A percentile compares a stretch with the other conserved stretches of the same genome.
Evolutionary conservation across 371 early-diverging fungal genomes (phyloP).

Genomic region (Mortierella sp.): DNA sequence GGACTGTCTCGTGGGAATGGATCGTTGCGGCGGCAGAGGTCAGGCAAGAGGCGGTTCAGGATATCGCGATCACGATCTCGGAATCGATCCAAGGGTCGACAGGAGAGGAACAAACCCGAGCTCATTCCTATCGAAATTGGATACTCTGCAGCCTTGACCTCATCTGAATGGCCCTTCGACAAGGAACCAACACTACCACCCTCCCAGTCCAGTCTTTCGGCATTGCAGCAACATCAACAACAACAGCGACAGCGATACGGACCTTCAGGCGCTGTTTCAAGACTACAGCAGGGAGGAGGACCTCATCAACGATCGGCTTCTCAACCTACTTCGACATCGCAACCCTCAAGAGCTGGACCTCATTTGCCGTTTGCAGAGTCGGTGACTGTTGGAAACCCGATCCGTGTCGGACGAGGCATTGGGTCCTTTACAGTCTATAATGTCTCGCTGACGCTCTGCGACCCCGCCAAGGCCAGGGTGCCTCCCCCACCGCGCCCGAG

Average conservation of each 20-base stretch:
- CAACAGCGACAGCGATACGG: neutral
- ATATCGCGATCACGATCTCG: constrained; percentile 41
- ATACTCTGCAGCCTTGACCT: constrained; percentile 18
- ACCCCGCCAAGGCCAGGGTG: constrained; percentile 11
- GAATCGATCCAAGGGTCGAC: constrained; percentile 32
- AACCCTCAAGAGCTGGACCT: constrained; percentile 21
- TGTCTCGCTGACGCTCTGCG: constrained; percentile 36
- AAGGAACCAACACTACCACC: constrained; percentile 12
- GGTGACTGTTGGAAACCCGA: constrained; percentile 38
- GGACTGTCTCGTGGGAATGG: constrained; percentile 21
- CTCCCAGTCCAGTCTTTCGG: neutral
- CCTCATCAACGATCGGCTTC: neutral
- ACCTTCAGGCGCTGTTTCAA: neutral
- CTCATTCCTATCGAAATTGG: constrained; percentile 39
- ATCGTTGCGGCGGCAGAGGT: constrained; percentile 34
- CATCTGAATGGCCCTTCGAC: constrained; percentile 51
- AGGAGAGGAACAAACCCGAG: constrained; percentile 19
- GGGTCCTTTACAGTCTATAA: constrained; percentile 49
- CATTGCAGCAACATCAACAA: constrained; percentile 14
- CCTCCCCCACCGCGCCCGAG: neutral
- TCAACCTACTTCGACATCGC: neutral
- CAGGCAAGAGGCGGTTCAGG: constrained; percentile 35
- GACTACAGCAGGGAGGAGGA: neutral
- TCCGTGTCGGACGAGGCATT: constrained; percentile 45
- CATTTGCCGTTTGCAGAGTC: constrained; percentile 48